phyloP scores from a whole-genome alignment of 208 protist genomes.

The Naegleria fowleri region DNA sequence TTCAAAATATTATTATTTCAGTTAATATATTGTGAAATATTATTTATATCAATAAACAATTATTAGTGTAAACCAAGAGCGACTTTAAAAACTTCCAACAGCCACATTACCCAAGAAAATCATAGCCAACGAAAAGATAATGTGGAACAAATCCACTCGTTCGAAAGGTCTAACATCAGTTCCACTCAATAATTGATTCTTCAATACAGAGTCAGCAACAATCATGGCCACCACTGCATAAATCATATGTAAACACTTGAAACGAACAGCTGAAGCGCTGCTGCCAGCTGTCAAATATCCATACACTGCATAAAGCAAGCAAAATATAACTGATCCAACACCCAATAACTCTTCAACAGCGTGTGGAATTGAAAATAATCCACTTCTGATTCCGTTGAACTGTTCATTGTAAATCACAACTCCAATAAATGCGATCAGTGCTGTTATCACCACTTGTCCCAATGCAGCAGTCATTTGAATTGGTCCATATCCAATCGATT shows the following conservation, averaged over 20 bases:
- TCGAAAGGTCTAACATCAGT: not conserved
- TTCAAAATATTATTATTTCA: no score
- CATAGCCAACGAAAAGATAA: not conserved
- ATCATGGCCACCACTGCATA: not conserved
- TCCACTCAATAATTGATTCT: not conserved
- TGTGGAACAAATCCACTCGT: not conserved
- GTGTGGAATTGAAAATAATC: not conserved
- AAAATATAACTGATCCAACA: not conserved
- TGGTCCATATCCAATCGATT: not conserved
- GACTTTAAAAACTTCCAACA: not conserved
- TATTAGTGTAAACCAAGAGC: no score
- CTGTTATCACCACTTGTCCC: not conserved
- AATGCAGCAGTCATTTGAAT: not conserved
- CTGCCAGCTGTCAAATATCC: not conserved
- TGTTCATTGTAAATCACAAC: not conserved
- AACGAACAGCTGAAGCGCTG: not conserved
- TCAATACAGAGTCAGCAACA: not conserved
- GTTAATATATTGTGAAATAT: no score
- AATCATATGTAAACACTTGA: not conserved
- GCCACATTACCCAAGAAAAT: not conserved
- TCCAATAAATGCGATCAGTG: not conserved
- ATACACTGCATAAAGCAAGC: not conserved
- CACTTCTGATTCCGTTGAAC: not conserved
- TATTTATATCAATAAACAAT: no score
- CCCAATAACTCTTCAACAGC: not conserved